Base-by-base conservation (phyloP, 768 basidiomycete species). In the Lanmaoa pseudosensibilis region DNA sequence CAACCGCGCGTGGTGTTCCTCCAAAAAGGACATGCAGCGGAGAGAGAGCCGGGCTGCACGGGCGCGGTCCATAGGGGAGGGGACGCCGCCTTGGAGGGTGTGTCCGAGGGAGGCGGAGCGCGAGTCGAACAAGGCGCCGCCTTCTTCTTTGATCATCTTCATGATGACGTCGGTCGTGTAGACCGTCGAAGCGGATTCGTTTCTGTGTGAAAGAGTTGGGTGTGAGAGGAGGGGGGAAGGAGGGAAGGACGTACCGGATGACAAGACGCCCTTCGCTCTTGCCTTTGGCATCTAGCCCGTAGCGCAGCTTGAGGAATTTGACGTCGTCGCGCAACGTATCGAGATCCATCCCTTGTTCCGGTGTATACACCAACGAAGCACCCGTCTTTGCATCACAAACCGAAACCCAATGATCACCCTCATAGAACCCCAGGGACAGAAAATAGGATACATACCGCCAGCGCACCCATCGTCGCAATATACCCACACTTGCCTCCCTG, bases 401-500 rank as follows among this genome's bases (percentile, higher is more conserved):
- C 21, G 2, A 36, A 21, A 8, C 18, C 3, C 8, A 23, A 21
- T 65, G 7, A 63, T 39, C 16, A 45, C 33, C 15, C 49, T 46
- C 36, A 13, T 23, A 15, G 4, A 7, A 12, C 3, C 2, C 19
- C 10, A 8, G 30, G 33, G 10, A 15, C 43, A 45, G 46, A 51
- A 19, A 9, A 9, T 21, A 23, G 9, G 38, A 13, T 7, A 81
- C 92, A 73, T 62, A 96, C 95, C 39, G 96, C 97, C 64, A 99
- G 77, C 8, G 94, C 97, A 50, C 97, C 97, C 81, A 98, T 83
- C 1, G 94, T 87, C 4, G 95, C 94, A 54, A 99, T 84, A 70
- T 95, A 99, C 10, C 97, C 97, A 69, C 92, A 97, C 69, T 90
- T 88, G 10, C 96, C 97, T 47, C 97, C 97, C 72, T 98, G 97